phyloP scores from a whole-genome alignment of 176 grass and related monocot species.

The Dendrocalamus sinicus region DNA sequence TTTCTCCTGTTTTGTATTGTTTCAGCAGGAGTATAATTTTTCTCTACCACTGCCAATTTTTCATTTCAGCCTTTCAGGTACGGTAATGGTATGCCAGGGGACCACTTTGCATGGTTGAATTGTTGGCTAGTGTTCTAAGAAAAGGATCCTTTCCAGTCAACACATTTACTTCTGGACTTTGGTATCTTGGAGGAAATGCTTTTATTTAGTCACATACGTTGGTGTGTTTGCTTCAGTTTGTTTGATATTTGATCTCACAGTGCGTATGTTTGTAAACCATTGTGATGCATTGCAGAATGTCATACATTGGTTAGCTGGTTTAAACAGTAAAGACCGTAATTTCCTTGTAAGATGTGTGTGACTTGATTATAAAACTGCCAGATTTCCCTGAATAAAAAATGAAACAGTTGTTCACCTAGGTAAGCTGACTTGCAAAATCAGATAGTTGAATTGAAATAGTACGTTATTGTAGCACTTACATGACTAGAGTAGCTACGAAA shows the following conservation, averaged over 20 bases:
- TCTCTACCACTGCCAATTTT: constrained; percentile 6
- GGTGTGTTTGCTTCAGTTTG: background rate
- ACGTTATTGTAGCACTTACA: background rate
- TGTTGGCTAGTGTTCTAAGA: constrained; percentile 11
- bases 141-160: constrained; percentile 17
- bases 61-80: constrained; percentile 34
- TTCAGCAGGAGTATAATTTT: constrained; percentile 8
- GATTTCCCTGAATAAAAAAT: background rate
- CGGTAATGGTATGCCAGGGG: background rate
- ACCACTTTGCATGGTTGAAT: constrained; percentile 21
- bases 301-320: background rate
- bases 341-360: background rate
- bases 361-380: background rate
- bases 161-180: background rate
- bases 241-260: background rate
- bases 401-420: background rate
- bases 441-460: background rate
- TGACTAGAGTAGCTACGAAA: background rate
- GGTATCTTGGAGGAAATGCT: background rate
- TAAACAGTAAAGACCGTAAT: background rate
- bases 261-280: background rate
- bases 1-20: constrained; percentile 36
- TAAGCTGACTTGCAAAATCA: background rate
- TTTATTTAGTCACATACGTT: background rate
- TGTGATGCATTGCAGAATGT: background rate